phyloP scores from a whole-genome alignment of 805 yeast genomes.

The Jamesozyma jinghongensis region DNA sequence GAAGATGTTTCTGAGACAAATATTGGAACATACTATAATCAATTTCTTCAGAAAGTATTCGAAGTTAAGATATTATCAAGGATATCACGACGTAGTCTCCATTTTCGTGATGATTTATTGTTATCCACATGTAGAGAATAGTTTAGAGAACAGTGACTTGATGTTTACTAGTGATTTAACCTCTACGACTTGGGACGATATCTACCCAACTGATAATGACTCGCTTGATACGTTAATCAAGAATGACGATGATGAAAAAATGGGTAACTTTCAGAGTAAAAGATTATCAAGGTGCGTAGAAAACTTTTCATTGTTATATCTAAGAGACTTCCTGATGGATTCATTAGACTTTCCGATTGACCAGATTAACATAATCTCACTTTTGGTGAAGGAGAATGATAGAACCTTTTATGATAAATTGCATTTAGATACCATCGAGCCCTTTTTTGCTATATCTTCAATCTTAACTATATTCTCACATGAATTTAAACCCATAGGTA shows the following conservation, averaged over 20 bases:
- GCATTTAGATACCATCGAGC: constrained; percentile 37
- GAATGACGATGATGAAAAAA: constrained; percentile 15
- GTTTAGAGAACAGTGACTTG: neutral
- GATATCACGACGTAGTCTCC: constrained; percentile 80
- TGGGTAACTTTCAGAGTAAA: neutral
- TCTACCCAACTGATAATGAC: neutral
- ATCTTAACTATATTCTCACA: constrained; percentile 74
- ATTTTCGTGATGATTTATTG: constrained; percentile 48
- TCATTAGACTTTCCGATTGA: constrained; percentile 55
- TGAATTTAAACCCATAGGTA: constrained; percentile 36
- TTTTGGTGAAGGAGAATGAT: constrained; percentile 45
- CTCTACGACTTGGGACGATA: too few relatives aligned
- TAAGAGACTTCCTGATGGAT: constrained; percentile 81
- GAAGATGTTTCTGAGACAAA: constrained; percentile 14
- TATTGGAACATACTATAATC: constrained; percentile 35
- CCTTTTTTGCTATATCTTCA: constrained; percentile 66
- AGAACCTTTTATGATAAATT: constrained; percentile 31
- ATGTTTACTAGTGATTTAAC: neutral
- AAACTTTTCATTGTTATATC: constrained; percentile 45
- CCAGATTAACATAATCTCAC: constrained; percentile 60
- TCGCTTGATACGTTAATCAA: neutral
- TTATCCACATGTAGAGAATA: neutral
- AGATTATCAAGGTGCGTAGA: constrained; percentile 41
- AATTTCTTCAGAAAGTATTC: constrained; percentile 55
- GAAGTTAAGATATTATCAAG: constrained; percentile 72